Base-by-base conservation (phyloP, 1,139 yeast genomes). In the Geotrichum fermentans region DNA sequence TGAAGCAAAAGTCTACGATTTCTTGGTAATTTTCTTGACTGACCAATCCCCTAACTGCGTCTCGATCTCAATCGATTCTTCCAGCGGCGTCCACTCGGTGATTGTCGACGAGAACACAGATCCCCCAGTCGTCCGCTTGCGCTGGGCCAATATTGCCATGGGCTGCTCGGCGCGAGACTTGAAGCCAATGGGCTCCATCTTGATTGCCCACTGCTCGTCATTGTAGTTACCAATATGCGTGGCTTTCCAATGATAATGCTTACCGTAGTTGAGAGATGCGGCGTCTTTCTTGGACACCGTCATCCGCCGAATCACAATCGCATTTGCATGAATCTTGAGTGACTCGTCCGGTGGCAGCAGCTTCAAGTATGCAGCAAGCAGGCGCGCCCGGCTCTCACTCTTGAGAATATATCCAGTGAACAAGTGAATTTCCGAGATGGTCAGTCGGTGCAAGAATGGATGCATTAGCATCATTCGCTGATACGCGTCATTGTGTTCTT, bases 401-500 rank as follows among this genome's bases (percentile, higher is more conserved):
- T 44, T 47, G 11, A 47, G 18, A 11, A 47, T 39, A 36, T 43
- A 47, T 14, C 51, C 51, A 1, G 47, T 47, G 26, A 47, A 47
- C 11, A 47, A 26, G 30, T 42, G 47, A n/a, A 38, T 38, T 14
- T 47, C 45, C 4, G 36, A 18, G 7, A 38, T 8, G 3, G 18
- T 40, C 11, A 38, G 42, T 2, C 47, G 43, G 22, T 37, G 44
- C 4, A n/a, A 22, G 13, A 18, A n/a, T 4, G 46, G 46, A 6
- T 36, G 33, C 11, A 26, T 14, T 13, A 43, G 30, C 13, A 33
- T 21, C 10, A 24, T 24, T 16, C 24, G 34, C n/a, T 10, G 30
- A 33, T 39, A 57, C 11, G 60, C 55, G 4, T 52, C 50, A 46
- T 69, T 70, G 52, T 69, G 73, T 10, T 55, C 55, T 4, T 58